Conservation (phyloP, 1,284 basidiomycete species). For the Chalciporus sp. region DNA sequence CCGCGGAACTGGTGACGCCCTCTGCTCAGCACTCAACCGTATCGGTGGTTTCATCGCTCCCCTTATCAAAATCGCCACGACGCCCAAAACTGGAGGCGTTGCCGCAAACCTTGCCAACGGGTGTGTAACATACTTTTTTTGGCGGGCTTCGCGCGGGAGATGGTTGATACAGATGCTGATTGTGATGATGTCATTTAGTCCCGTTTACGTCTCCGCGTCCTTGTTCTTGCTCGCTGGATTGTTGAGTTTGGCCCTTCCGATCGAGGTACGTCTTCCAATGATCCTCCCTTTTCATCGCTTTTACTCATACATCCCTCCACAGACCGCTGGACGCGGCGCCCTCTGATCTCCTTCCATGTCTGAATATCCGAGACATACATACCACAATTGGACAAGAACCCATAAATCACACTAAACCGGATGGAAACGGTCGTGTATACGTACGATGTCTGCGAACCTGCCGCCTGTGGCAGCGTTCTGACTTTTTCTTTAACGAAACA, state of each 20-base stretch:
- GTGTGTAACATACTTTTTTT: slow-evolving; percentile 31
- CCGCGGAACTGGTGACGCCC: slow-evolving; percentile 65
- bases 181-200: slow-evolving; percentile 33
- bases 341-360: slow-evolving; percentile 3
- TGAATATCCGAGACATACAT: no score
- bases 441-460: no score
- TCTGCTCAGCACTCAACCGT: slow-evolving; percentile 55
- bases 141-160: no score
- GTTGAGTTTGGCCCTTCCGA: slow-evolving; percentile 54
- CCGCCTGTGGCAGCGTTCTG: no score
- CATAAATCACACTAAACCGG: no score
- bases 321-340: slow-evolving; percentile 30
- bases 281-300: neutral
- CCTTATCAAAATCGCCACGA: slow-evolving; percentile 52
- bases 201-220: slow-evolving; percentile 59
- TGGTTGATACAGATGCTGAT: neutral
- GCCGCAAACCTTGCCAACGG: slow-evolving; percentile 43
- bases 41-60: slow-evolving; percentile 59
- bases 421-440: no score
- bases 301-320: slow-evolving; percentile 38
- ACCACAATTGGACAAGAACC: neutral
- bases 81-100: slow-evolving; percentile 31
- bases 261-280: slow-evolving; percentile 46
- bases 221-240: slow-evolving; percentile 52
- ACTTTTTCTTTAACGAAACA: no score